Base-by-base conservation (phyloP, 805 yeast genomes). In the Nakazawaea ernobii region DNA sequence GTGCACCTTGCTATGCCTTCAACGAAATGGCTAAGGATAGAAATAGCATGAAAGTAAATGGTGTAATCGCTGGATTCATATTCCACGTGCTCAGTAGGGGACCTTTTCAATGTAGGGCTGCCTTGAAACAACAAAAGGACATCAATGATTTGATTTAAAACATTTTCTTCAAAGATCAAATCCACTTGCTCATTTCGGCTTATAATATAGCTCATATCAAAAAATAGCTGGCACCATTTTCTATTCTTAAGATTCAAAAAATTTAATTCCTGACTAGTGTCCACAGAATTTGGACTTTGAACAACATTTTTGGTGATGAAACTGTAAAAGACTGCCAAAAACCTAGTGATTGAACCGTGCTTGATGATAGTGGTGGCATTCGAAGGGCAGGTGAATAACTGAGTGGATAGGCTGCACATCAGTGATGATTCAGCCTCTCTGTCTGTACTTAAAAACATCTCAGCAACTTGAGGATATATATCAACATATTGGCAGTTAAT, bases 61-160 rank as follows among this genome's bases (percentile, higher is more conserved):
- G 84, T 76, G 71, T 91, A 94, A 44, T 87, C 92, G 30, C 86
- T 87, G 39, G 82, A 82, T 59, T 92, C 99, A 60, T 86, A 94
- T 59, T 91, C 97, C 8, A 92, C 90, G 62, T 92, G 99, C 50
- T 79, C 83, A 6, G 75, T 71, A 4, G 80, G 79, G 58, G 89
- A 96, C 50, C 98, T 73, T 51, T 73, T 76, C 56, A 88, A 67
- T 0, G 86, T 82, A 1, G 94, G 86, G 40, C 80, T 73, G 3
- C 96, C 91, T 62, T 89, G 94, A 56, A 89, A 86, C 30, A 88
- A 64, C 1, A 78, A 66, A 29, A 86, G 55, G 8, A 88, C 71
- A 52, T 85, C 88, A 39, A 86, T 75, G 1, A 84, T 71, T 66
- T 82, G 83, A 2, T 73, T 67, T 6, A 84, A 66, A 20, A 83